Evolutionary conservation across 768 basidiomycete genomes (phyloP), one percentile per base, ranked within the genome.

Genomic region (Boletus speciosus): DNA sequence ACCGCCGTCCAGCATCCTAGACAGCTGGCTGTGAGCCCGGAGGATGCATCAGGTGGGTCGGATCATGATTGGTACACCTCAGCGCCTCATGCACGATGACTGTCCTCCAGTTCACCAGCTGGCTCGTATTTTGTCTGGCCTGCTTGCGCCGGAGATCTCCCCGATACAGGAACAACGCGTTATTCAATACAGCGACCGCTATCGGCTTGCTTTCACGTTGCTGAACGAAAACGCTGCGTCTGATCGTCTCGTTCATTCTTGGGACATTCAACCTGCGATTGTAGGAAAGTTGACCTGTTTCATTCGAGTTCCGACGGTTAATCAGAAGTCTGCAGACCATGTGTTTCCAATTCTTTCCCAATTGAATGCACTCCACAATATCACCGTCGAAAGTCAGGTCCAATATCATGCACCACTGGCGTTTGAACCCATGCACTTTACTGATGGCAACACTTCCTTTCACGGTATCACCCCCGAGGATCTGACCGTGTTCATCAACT

Each of bases 341-440:
- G 71, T 98, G 25, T 68, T 74, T 9, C 91, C 93, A 0, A 74
- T 88, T 9, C 68, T 91, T 10, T 66, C 76, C 14, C 73, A 79
- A 32, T 74, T 98, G 5, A 73, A 74, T 3, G 68, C 76, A 15
- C 71, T 98, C 16, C 92, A 98, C 75, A 93, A 95, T 64, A 92
- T 94, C 66, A 94, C 89, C 2, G 78, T 98, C 41, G 94, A 98
- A 74, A 96, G 93, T 55, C 96, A 98, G 73, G 82, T 97, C 1
- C 92, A 95, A 62, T 93, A 84, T 65, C 86, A 96, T 62, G 92
- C 93, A 6, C 95, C 94, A 0, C 73, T 98, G 42, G 86, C 92
- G 1, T 92, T 98, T 64, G 76, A 81, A 49, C 89, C 93, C 9
- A 66, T 61, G 7, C 55, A 66, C 6, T 42, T 80, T 4, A 51